Evolutionary conservation across 495 filamentous ascomycete species (phyloP), one percentile per base, ranked within the genome.

Genomic region (Tuber brumale): DNA sequence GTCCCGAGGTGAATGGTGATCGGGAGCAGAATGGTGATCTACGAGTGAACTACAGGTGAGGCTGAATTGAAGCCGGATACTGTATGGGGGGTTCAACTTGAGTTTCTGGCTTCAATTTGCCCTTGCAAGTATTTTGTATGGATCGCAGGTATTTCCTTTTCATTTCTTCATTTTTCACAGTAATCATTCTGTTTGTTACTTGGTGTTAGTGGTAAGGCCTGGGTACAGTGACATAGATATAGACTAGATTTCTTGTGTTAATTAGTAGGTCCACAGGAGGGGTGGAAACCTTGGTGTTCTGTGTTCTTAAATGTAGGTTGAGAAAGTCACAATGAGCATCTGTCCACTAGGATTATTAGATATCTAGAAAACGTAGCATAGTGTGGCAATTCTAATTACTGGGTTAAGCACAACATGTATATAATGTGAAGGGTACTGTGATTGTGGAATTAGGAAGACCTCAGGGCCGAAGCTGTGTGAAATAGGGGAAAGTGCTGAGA

Each of bases 21-120:
- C 45, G 2, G 6, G 5, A 23, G 45, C 0, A 0, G 19, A 23
- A 48, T 48, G 19, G 19, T 21, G 18, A 19, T 46, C 18, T 14
- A 16, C 1, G 19, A 7, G 6, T 7, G 6, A 48, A 21, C 6
- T 48, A 7, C 3, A 5, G 23, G 45, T 1, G 1, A 2, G 7
- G 18, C 45, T 4, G 5, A 48, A 21, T 23, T 48, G 45, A 48
- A 21, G 19, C 19, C 19, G 5, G 16, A 46, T 2, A 46, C 44
- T 37, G 1, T 37, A 3, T 1, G 37, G 3, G 37, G 1, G 1
- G 37, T 3, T 1, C 1, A 1, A 1, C 44, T 16, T 0, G 6
- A 19, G 19, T 48, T 19, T 48, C 6, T 5, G 6, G 45, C 18
- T 23, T 48, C 18, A 48, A 48, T 48, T 23, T 6, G 0, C 19